Evolutionary conservation across 108 stramenopile species (phyloP).

Genomic region (Cyclotella atomus): DNA sequence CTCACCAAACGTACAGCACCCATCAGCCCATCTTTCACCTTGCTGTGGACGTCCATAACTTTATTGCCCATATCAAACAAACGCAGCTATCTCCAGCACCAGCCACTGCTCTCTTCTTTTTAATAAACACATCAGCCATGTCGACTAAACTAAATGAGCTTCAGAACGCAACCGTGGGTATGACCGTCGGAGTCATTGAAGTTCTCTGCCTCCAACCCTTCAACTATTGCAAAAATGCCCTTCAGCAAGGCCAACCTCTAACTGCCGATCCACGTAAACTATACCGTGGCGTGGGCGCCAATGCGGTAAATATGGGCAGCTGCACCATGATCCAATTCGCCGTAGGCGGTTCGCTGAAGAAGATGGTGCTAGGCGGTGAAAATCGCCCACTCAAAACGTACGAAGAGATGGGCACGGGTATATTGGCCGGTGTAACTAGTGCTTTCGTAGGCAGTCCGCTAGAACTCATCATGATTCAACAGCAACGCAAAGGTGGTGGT

Average conservation of each 20-base stretch:
- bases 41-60: too few species aligned
- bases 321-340: conserved; percentile 96
- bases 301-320: conserved; percentile 91
- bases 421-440: conserved; percentile 77
- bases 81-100: too few species aligned
- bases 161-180: conserved; percentile 92
- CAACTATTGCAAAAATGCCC: conserved; percentile 95
- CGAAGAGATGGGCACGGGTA: conserved; percentile 87
- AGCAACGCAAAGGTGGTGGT: conserved; percentile 89
- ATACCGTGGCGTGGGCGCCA: conserved; percentile 91
- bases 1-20: background rate
- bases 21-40: background rate
- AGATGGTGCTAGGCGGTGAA: conserved; percentile 58
- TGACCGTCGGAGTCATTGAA: conserved; percentile 93
- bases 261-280: conserved; percentile 69
- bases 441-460: conserved; percentile 89
- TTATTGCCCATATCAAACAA: background rate
- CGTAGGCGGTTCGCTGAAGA: conserved; percentile 83
- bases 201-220: conserved; percentile 90
- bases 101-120: too few species aligned
- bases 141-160: conserved; percentile 84
- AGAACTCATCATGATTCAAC: conserved; percentile 96
- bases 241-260: conserved; percentile 87
- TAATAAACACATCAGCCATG: conserved; percentile 48
- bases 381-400: conserved; percentile 50